Base-by-base conservation (phyloP, 2,329 filamentous ascomycete genomes). In the Pseudonectria buxi region DNA sequence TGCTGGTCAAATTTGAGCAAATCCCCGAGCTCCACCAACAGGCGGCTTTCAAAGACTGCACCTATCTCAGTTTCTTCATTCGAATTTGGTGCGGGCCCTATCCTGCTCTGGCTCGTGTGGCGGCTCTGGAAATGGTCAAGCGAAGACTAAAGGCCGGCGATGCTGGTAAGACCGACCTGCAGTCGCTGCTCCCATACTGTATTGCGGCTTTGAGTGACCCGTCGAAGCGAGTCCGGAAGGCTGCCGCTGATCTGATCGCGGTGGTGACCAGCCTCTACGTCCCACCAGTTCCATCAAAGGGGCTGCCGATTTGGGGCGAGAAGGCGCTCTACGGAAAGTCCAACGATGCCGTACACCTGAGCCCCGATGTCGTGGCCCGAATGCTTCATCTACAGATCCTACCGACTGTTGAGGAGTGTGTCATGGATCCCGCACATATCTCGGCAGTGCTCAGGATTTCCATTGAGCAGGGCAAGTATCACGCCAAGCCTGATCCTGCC, bases 151-250 rank as follows among this genome's bases (percentile, higher is more conserved):
- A 75, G 35, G 58, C 62, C 9, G 61, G 62, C 11, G 69, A 72
- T 39, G 67, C 65, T 35, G 58, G 54, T 14, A 64, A 65, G 14
- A 54, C 74, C 7, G 84, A 95, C 55, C 71, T 89, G 32, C 90
- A 96, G 55, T 75, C 78, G 10, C 58, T 95, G 13, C 55, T 95
- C n/a, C 90, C 90, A 3, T 95, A 94, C 61, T 68, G 82, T 24
- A 64, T 95, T 30, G 69, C 74, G 26, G 84, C 83, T 14, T 72
- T 96, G 13, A 71, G 77, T 15, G 90, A 96, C 56, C 64, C 78
- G 5, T 85, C 85, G 2, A 79, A 81, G 43, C 78, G 78, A 43
- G 82, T 95, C 28, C 82, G 89, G 29, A 78, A 80, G 43, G 79
- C 86, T 33, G 84, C 88, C 14, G 79, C 81, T 14, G 74, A 81